These are phyloP conservation scores for Exsudoporus frostii DNA, from an alignment of 768 basidiomycete species.

Conservation along the genomic window DNA sequence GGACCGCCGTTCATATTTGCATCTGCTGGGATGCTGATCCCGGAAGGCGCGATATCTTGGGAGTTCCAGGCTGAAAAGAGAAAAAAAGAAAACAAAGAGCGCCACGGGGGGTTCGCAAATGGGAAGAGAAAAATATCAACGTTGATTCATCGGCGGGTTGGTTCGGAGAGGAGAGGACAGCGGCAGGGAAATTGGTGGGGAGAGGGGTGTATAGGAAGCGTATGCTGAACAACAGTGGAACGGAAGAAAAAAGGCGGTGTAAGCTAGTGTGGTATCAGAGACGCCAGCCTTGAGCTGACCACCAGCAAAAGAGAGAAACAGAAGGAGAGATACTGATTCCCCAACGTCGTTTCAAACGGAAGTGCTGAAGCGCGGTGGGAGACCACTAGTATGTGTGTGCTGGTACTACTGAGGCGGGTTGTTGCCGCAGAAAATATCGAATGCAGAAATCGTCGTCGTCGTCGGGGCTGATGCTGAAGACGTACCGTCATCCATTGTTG, in stretches of 20 bases:
- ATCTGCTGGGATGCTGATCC: constrained; percentile 70
- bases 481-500: constrained; percentile 73
- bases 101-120: constrained; percentile 21
- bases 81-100: constrained; percentile 1
- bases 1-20: constrained; percentile 42
- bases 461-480: constrained; percentile 75
- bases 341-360: constrained; percentile 27
- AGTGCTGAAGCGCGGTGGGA: constrained; percentile 32
- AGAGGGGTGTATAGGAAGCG: constrained; percentile 11
- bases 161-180: constrained; percentile 19
- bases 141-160: constrained; percentile 35
- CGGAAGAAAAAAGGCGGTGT: constrained; percentile 8
- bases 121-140: constrained; percentile 41
- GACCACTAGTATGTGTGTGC: constrained; percentile 27
- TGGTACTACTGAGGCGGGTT: constrained; percentile 32
- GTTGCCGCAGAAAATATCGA: constrained; percentile 41
- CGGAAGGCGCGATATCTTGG: constrained; percentile 75
- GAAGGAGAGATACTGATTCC: constrained; percentile 17
- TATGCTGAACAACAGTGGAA: constrained; percentile 12
- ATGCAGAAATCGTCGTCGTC: constrained; percentile 51
- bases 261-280: constrained; percentile 12
- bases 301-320: constrained; percentile 16
- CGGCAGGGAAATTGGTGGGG: constrained; percentile 21
- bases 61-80: constrained; percentile 73
- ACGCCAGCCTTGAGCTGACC: constrained; percentile 37